Base-by-base conservation (phyloP, 2,329 filamentous ascomycete genomes). In the Colletotrichum lindemuthianum region DNA sequence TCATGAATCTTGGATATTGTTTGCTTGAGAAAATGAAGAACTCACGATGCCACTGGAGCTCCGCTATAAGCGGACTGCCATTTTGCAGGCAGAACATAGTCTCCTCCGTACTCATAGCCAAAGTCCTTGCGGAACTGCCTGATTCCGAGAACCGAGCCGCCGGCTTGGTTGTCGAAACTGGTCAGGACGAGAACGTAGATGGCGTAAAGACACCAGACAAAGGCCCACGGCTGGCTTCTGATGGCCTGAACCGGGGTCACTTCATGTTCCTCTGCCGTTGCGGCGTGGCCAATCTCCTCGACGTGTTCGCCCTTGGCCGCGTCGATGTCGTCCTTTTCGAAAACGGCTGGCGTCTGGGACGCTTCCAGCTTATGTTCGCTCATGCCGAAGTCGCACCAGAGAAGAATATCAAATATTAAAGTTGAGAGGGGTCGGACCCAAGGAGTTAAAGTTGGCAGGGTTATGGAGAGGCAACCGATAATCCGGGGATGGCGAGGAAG, bases 41-140 rank as follows among this genome's bases (percentile, higher is more conserved):
- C 71, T 68, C 52, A 74, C 72, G 72, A 73, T 52, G 79, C 79
- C 9, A 80, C 74, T 2, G 79, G 79, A 0, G 72, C 80, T 15
- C 78, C 79, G 55, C 74, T 74, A 61, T 81, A 81, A 6, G 79
- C 79, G 15, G 73, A 75, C 67, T 83, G 79, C 81, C 80, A 83
- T 12, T 77, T 74, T 5, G 78, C 76, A 10, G 76, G 69, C 8
- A 82, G 70, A 5, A 80, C 78, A 70, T 77, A 81, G 60, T 70
- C 69, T 4, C 72, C 76, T 1, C 74, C 73, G 51, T 72, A 78
- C 9, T 67, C 55, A 37, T 72, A 67, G 0, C 79, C 80, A 68
- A 82, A 82, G 65, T 82, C 79, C 60, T 82, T 74, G 52, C 79
- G 73, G 66, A 82, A 82, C 60, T 77, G 60, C 2, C 79, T 79